Evolutionary conservation across 768 basidiomycete species (phyloP).

Genomic region (Coprinopsis cinerea): DNA sequence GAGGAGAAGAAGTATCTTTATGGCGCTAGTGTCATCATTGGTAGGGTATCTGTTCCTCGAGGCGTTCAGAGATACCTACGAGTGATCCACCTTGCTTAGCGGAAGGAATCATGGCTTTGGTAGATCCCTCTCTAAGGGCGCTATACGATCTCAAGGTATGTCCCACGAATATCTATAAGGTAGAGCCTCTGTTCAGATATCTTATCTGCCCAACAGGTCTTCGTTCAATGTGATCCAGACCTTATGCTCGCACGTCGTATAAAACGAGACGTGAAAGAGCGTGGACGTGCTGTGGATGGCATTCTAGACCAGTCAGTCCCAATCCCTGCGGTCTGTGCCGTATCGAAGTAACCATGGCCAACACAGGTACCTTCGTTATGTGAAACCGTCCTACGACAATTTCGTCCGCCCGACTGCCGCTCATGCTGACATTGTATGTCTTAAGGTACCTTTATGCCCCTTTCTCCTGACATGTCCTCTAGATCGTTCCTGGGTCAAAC

Average conservation of each 20-base stretch:
- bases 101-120: slow-evolving; percentile 89
- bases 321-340: neutral
- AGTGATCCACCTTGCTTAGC: slow-evolving; percentile 32
- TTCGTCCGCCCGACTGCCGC: slow-evolving; percentile 86
- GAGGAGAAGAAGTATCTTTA: slow-evolving; percentile 83
- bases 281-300: slow-evolving; percentile 80
- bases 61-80: neutral
- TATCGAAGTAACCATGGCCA: neutral
- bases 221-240: slow-evolving; percentile 92
- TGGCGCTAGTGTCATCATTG: slow-evolving; percentile 88
- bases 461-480: neutral
- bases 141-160: slow-evolving; percentile 85
- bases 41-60: slow-evolving; percentile 27
- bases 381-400: slow-evolving; percentile 92
- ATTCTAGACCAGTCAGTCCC: slow-evolving; percentile 76
- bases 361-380: slow-evolving; percentile 81
- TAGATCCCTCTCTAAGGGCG: slow-evolving; percentile 69
- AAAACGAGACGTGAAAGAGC: slow-evolving; percentile 79
- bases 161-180: no score
- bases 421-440: slow-evolving; percentile 80
- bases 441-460: slow-evolving; percentile 2
- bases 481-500: slow-evolving; percentile 95
- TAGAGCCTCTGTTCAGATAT: no score
- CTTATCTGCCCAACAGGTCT: no score
- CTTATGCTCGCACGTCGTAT: slow-evolving; percentile 95